phyloP scores from a whole-genome alignment of 495 filamentous ascomycete species.

The Hypomontagnella submonticulosa region DNA sequence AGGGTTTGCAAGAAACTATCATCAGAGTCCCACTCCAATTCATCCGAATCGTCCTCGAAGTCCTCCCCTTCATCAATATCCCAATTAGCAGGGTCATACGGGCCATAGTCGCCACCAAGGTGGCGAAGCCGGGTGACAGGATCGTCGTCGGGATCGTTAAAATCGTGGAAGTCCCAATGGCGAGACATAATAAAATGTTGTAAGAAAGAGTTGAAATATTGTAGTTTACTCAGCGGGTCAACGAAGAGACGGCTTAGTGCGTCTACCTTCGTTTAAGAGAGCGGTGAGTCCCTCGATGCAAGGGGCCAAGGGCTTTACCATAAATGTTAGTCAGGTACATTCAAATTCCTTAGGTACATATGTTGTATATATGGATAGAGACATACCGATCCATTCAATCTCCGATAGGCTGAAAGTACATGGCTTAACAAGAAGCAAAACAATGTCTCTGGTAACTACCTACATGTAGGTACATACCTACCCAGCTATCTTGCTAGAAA shows the following conservation, averaged over 20 bases:
- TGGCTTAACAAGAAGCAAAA: background rate
- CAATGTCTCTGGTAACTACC: too few relatives aligned
- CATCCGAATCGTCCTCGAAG: too few relatives aligned
- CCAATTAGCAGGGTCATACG: background rate
- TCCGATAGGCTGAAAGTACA: background rate
- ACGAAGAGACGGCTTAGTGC: background rate
- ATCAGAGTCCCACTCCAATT: too few relatives aligned
- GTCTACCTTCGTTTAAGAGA: too few relatives aligned
- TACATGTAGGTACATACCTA: background rate
- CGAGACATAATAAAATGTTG: background rate
- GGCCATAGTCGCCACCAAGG: slow-evolving; percentile 7
- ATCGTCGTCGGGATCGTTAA: slow-evolving; percentile 8
- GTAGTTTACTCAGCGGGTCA: background rate
- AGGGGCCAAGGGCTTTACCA: too few relatives aligned
- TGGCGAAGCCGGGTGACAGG: slow-evolving; percentile 9
- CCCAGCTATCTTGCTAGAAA: too few relatives aligned
- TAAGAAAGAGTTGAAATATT: background rate
- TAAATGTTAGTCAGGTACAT: too few relatives aligned
- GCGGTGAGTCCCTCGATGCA: too few relatives aligned
- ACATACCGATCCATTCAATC: background rate
- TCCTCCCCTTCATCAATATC: too few relatives aligned
- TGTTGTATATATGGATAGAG: too few relatives aligned
- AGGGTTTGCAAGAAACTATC: background rate
- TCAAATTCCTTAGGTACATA: too few relatives aligned
- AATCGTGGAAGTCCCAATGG: slow-evolving; percentile 8